Percentiles rank a stretch among this genome's conserved stretches.
These are phyloP conservation scores for Fusarium subtropicale DNA, from an alignment of 2,329 filamentous ascomycete species.

Conservation along the genomic window DNA sequence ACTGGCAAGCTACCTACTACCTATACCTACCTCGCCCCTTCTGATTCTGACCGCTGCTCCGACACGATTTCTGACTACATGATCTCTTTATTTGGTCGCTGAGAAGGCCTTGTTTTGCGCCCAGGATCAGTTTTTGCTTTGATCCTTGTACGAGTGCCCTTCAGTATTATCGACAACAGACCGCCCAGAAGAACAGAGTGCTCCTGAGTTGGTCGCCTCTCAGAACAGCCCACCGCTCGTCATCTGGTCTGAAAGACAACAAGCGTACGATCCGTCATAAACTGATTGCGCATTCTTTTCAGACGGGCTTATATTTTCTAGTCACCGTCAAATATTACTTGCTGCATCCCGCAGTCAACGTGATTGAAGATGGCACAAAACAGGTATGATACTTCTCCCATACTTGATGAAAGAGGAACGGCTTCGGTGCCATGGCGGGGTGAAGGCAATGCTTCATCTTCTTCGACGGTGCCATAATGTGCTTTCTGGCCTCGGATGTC, in stretches of 20 bases:
- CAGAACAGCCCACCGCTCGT: constrained; percentile 31
- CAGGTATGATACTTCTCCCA: constrained; percentile 42
- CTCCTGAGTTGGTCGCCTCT: constrained; percentile 33
- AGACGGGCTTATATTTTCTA: constrained; percentile 17
- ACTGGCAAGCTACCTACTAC: constrained; percentile 32
- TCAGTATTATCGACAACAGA: constrained; percentile 17
- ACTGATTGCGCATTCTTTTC: constrained; percentile 14
- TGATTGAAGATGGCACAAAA: constrained; percentile 52
- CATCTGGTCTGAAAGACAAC: constrained; percentile 21
- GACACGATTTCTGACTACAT: constrained; percentile 41
- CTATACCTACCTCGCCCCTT: constrained; percentile 20
- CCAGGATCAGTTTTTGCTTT: constrained; percentile 28
- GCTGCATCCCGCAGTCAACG: constrained; percentile 22
- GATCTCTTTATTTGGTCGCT: constrained; percentile 32
- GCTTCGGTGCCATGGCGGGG: constrained; percentile 31
- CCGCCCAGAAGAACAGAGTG: constrained; percentile 33
- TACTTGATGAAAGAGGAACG: constrained; percentile 11
- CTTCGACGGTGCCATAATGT: not conserved
- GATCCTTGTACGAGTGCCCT: constrained; percentile 23
- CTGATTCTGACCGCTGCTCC: constrained; percentile 42
- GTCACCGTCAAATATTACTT: constrained; percentile 12
- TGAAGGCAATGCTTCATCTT: constrained; percentile 12
- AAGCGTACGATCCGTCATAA: constrained; percentile 19
- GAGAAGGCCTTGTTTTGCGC: constrained; percentile 39
- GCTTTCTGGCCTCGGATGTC: constrained; percentile 1